Base-by-base conservation (phyloP, 768 basidiomycete species). In the Clathrus columnatus region DNA sequence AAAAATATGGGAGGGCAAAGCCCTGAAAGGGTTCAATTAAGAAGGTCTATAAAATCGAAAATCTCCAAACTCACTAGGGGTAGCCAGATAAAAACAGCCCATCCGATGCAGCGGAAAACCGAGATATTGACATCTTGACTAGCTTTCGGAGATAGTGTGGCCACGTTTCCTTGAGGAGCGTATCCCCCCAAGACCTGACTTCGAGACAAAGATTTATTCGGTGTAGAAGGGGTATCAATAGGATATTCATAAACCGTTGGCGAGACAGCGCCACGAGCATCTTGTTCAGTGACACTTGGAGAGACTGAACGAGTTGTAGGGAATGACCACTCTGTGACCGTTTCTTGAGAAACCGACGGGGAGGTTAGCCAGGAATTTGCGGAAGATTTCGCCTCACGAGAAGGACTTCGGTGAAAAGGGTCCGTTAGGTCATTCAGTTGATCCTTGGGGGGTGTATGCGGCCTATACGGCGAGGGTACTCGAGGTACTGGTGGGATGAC, bases 331-430 rank as follows among this genome's bases (percentile, higher is more conserved):
- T 78, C 76, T 21, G 85, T 79, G 20, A 82, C 55, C 0, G 82
- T 81, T 14, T 73, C 69, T 44, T 78, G 80, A 10, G 82, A 78
- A 10, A 73, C 80, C 44, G 78, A 73, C 6, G 77, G 75, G 3
- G 84, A 84, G 0, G 83, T 83, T 54, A 89, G 66, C 87, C 87
- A 88, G 4, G 86, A 89, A 17, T 72, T 80, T 64, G 85, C 83
- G 6, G 85, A 86, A 7, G 75, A 82, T 18, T 81, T 65, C 28
- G 84, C 79, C 28, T 65, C 65, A 41, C 76, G 79, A 7, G 80
- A 78, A 20, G 70, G 65, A 46, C 79, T 76, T 28, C 80, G 78
- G 50, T 80, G 73, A 73, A 87, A 85, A 7, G 83, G 84, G 59
- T 87, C 85, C 6, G 79, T 70, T 52, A 72, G 74, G 58, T 81